phyloP scores from a whole-genome alignment of 208 protist genomes.

The Crithidia bombi region DNA sequence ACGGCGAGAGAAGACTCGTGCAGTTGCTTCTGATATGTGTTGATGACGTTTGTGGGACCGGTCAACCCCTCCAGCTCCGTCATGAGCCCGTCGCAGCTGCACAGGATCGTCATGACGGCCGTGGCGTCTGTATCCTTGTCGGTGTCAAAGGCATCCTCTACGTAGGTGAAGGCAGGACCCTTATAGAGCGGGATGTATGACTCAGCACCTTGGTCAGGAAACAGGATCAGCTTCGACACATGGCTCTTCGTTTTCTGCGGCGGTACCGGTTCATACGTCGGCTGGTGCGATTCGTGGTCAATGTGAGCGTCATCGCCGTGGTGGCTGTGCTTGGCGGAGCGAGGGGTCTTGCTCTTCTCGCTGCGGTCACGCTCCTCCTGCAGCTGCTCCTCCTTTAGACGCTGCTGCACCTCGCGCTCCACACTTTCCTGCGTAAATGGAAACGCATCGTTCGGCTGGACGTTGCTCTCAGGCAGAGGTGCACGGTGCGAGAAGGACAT shows the following conservation, averaged over 20 bases:
- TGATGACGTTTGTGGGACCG: slow-evolving; percentile 26
- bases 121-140: slow-evolving; percentile 41
- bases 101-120: slow-evolving; percentile 34
- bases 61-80: slow-evolving; percentile 32
- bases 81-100: slow-evolving; percentile 39
- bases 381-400: background rate
- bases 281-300: slow-evolving; percentile 4
- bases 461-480: slow-evolving; percentile 14
- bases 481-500: slow-evolving; percentile 3
- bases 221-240: slow-evolving; percentile 14
- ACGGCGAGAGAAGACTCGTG: slow-evolving; percentile 40
- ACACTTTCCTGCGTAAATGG: slow-evolving; percentile 13
- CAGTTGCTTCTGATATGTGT: slow-evolving; percentile 47
- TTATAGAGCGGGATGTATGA: slow-evolving; percentile 27
- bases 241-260: slow-evolving; percentile 18
- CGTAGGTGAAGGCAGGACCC: slow-evolving; percentile 40
- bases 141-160: slow-evolving; percentile 36
- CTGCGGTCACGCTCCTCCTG: background rate
- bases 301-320: background rate
- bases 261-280: slow-evolving; percentile 14
- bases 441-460: slow-evolving; percentile 13
- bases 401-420: slow-evolving; percentile 14
- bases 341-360: background rate
- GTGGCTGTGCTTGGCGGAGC: background rate
- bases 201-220: slow-evolving; percentile 8